Conservation (phyloP, 1,139 yeast species). For the Candida tropicalis region DNA sequence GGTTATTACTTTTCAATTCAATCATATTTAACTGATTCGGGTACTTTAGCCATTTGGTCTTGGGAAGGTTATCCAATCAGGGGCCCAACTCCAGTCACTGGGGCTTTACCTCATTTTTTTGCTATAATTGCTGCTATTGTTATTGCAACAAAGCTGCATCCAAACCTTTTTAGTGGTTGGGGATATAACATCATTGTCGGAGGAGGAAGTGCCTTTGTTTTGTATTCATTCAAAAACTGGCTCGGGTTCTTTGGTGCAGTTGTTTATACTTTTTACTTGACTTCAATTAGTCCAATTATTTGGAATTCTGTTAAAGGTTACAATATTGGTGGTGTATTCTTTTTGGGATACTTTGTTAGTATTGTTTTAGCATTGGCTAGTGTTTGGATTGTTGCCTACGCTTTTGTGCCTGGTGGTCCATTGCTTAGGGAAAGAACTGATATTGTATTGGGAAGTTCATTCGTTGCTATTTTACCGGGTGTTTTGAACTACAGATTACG, state of each 20-base stretch:
- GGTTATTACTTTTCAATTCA: constrained; percentile 72
- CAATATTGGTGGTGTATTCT: constrained; percentile 60
- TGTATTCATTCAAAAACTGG: constrained; percentile 69
- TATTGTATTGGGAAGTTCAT: constrained; percentile 53
- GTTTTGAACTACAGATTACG: constrained; percentile 34
- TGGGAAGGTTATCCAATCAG: constrained; percentile 91
- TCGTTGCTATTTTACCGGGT: constrained; percentile 48
- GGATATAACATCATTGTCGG: constrained; percentile 42
- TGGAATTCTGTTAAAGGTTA: constrained; percentile 61
- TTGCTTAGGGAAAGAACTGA: constrained; percentile 86
- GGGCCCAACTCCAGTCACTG: constrained; percentile 91
- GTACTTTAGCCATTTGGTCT: constrained; percentile 84
- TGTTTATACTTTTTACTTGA: constrained; percentile 62
- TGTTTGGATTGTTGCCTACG: constrained; percentile 98
- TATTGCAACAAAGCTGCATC: constrained; percentile 28
- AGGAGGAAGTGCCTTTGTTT: constrained; percentile 49
- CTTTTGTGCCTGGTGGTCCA: constrained; percentile 95
- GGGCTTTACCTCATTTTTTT: constrained; percentile 69
- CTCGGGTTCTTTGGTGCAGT: constrained; percentile 80
- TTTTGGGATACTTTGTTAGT: constrained; percentile 57
- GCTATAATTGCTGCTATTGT: constrained; percentile 61
- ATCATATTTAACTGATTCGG: constrained; percentile 79
- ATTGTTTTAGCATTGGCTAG: constrained; percentile 70
- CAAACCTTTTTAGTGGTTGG: constrained; percentile 28
- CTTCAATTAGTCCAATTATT: constrained; percentile 64